Evolutionary conservation across 345 rosid genomes (phyloP).

Genomic region (Salix purpurea): DNA sequence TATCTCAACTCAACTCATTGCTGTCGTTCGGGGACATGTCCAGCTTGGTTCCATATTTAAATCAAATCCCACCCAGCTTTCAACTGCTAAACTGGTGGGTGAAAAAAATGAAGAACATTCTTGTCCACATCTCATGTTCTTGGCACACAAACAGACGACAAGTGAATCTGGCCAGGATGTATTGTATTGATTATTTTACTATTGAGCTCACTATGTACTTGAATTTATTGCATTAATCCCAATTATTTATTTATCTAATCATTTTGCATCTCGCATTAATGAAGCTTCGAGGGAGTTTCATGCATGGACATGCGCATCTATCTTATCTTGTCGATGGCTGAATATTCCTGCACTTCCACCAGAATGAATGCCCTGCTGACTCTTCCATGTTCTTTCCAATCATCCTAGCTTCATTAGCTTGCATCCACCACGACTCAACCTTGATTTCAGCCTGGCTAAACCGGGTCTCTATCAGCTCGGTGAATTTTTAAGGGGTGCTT

Average conservation of each 20-base stretch:
- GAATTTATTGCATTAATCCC: not conserved
- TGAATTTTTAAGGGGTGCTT: rapidly evolving
- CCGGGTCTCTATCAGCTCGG: too few relatives aligned
- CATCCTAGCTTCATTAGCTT: not conserved
- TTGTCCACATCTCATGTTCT: not conserved
- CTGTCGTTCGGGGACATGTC: not conserved
- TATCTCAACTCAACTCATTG: not conserved
- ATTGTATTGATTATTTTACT: not conserved
- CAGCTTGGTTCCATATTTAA: not conserved
- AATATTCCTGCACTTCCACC: not conserved
- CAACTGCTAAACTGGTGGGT: not conserved
- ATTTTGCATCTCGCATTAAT: not conserved
- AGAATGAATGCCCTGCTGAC: not conserved
- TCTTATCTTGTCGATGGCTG: not conserved
- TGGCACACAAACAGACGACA: not conserved
- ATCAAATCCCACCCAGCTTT: not conserved
- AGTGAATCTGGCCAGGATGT: not conserved
- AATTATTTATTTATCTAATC: not conserved
- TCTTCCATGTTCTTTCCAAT: not conserved
- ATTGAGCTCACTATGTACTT: not conserved
- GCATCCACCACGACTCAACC: not conserved
- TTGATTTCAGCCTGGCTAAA: too few relatives aligned
- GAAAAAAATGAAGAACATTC: not conserved
- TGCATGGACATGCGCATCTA: not conserved
- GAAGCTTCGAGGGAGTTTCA: not conserved